Evolutionary conservation across 768 basidiomycete genomes (phyloP).

Genomic region (Clitopilus hobsonii): DNA sequence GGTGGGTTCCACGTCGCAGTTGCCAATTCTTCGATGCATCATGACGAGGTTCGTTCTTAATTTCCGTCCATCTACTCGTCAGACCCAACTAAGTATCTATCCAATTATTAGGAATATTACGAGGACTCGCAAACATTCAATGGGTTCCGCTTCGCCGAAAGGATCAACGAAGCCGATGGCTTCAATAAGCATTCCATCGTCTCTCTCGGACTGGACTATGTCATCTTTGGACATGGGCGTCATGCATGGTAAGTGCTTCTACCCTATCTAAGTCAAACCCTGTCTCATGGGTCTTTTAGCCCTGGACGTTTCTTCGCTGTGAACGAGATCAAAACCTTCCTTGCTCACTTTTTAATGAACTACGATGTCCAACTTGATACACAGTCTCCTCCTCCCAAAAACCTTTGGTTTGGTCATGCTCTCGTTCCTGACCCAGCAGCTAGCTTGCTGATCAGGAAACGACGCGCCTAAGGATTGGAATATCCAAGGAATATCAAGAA

Average conservation of each 20-base stretch:
- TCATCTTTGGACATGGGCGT: constrained; percentile 35
- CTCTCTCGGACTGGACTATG: constrained; percentile 22
- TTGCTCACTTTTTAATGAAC: constrained; percentile 24
- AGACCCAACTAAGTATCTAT: too few relatives aligned
- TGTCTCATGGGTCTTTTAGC: constrained; percentile 5
- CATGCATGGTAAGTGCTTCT: constrained; percentile 12
- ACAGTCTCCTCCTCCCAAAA: constrained; percentile 5
- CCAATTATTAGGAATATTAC: constrained; percentile 36
- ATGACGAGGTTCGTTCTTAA: constrained; percentile 14
- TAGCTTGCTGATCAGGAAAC: constrained; percentile 30
- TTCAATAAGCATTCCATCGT: constrained; percentile 28
- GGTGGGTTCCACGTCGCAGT: constrained; percentile 17
- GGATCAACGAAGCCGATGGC: constrained; percentile 28
- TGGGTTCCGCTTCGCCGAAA: constrained; percentile 42
- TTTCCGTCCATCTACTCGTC: not conserved
- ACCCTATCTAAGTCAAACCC: not conserved
- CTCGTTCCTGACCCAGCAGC: constrained; percentile 26
- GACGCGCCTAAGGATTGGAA: not conserved
- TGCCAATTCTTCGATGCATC: constrained; percentile 17
- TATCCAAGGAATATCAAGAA: too few relatives aligned
- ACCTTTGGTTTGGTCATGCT: constrained; percentile 11
- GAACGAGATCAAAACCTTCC: constrained; percentile 26
- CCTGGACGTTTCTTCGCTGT: constrained; percentile 32
- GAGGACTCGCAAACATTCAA: constrained; percentile 36
- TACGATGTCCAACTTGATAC: constrained; percentile 30